A percentile compares a stretch with the other conserved stretches of the same genome.
phyloP scores from a whole-genome alignment of 208 protist genomes.

The Crithidia bombi region DNA sequence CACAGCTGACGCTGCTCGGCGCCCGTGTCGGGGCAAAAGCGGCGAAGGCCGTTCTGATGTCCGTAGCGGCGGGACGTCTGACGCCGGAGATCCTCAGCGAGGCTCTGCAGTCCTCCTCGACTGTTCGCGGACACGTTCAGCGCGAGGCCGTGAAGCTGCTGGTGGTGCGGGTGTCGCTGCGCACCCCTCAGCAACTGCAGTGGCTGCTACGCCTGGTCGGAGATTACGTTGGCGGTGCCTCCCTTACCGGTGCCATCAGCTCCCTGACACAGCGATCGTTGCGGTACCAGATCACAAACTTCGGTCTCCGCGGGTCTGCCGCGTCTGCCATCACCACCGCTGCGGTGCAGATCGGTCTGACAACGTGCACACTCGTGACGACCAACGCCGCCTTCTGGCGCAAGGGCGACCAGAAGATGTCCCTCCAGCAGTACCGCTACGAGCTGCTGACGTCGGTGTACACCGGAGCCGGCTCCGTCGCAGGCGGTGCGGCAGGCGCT shows the following conservation, averaged over 20 bases:
- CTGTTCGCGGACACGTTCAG: conserved; percentile 55
- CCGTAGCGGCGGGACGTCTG: conserved; percentile 33
- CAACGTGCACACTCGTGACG: conserved; percentile 42
- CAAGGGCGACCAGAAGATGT: conserved; percentile 32
- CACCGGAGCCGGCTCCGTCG: conserved; percentile 42
- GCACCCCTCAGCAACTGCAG: conserved; percentile 32
- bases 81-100: conserved; percentile 59
- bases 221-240: conserved; percentile 22
- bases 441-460: conserved; percentile 50
- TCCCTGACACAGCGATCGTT: conserved; percentile 50
- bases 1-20: conserved; percentile 39
- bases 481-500: conserved; percentile 53
- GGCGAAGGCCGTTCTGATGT: conserved; percentile 44
- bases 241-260: conserved; percentile 34
- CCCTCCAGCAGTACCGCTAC: conserved; percentile 57
- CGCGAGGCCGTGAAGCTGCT: conserved; percentile 48
- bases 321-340: conserved; percentile 57
- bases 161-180: conserved; percentile 42
- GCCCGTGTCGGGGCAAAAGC: conserved; percentile 39
- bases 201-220: conserved; percentile 39
- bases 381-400: conserved; percentile 42
- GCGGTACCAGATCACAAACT: conserved; percentile 51
- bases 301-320: conserved; percentile 48
- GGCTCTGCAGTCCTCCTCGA: conserved; percentile 44
- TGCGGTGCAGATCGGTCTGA: conserved; percentile 45